phyloP scores from a whole-genome alignment of 2,329 filamentous ascomycete species.

The Chaetomium sp. region DNA sequence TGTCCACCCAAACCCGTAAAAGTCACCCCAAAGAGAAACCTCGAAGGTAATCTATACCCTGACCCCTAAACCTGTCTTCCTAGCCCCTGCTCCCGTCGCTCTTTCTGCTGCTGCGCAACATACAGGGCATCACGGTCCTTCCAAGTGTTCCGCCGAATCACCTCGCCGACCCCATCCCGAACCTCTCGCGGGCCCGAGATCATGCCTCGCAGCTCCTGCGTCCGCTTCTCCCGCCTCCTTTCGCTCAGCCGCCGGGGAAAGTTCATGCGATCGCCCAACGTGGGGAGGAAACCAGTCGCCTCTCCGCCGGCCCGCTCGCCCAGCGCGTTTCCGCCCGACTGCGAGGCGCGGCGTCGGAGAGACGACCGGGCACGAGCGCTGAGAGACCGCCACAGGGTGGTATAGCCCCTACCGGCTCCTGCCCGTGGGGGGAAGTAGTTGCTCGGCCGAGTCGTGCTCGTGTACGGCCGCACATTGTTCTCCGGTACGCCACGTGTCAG shows the following conservation, averaged over 20 bases:
- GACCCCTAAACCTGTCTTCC: not conserved
- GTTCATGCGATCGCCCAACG: constrained; percentile 43
- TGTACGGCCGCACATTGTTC: not conserved
- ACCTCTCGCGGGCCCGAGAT: constrained; percentile 56
- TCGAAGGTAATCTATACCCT: not conserved
- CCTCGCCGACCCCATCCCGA: constrained; percentile 51
- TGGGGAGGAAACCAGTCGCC: constrained; percentile 24
- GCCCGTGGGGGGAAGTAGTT: not conserved
- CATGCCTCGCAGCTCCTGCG: constrained; percentile 50
- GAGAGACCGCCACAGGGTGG: constrained; percentile 29
- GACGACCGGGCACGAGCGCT: constrained; percentile 12
- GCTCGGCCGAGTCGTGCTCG: not conserved
- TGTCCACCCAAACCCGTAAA: not conserved
- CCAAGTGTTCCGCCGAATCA: constrained; percentile 42
- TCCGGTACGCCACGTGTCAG: constrained; percentile 23
- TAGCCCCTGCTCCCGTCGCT: not conserved
- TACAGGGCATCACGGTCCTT: constrained; percentile 21
- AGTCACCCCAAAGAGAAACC: not conserved
- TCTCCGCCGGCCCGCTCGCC: not conserved
- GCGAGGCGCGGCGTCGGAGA: constrained; percentile 10
- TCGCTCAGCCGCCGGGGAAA: constrained; percentile 52
- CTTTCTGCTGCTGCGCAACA: constrained; percentile 1
- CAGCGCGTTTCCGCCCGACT: not conserved
- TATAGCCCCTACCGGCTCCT: constrained; percentile 1
- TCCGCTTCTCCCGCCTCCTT: constrained; percentile 51